Percentiles rank a stretch among this genome's conserved stretches.
phyloP scores from a whole-genome alignment of 768 basidiomycete species.

The Suillus cothurnatus region DNA sequence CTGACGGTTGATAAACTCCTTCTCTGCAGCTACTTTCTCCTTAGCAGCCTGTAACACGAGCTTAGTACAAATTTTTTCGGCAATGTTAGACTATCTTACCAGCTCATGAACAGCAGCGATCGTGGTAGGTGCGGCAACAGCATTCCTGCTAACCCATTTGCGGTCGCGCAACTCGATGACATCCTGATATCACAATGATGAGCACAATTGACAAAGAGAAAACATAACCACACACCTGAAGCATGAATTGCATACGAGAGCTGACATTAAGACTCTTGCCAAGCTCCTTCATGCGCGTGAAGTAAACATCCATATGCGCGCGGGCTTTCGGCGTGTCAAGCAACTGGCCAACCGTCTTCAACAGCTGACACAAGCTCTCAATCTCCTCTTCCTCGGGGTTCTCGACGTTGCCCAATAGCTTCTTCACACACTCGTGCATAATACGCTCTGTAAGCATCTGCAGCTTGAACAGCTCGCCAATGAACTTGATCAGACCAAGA shows the following conservation, averaged over 20 bases:
- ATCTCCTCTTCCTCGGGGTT: constrained; percentile 98
- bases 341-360: constrained; percentile 85
- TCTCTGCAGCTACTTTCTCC: constrained; percentile 71
- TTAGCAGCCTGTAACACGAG: constrained; percentile 65
- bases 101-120: constrained; percentile 86
- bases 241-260: constrained; percentile 93
- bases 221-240: constrained; percentile 64
- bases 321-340: constrained; percentile 83
- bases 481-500: constrained; percentile 96
- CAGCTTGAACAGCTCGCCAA: constrained; percentile 97
- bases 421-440: constrained; percentile 98
- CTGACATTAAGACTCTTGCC: constrained; percentile 75
- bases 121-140: constrained; percentile 79
- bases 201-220: constrained; percentile 8
- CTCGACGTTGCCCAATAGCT: constrained; percentile 89
- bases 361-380: constrained; percentile 91
- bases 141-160: constrained; percentile 77
- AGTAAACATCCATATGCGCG: constrained; percentile 91
- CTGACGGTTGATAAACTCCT: constrained; percentile 59
- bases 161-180: constrained; percentile 85
- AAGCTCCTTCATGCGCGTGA: constrained; percentile 85
- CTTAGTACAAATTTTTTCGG: constrained; percentile 3
- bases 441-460: constrained; percentile 97
- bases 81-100: constrained; percentile 11
- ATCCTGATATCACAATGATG: constrained; percentile 57